Percentiles rank a stretch among this genome's conserved stretches.
phyloP scores from a whole-genome alignment of 169 alveolate genomes.

The Besnoitia besnoiti region DNA sequence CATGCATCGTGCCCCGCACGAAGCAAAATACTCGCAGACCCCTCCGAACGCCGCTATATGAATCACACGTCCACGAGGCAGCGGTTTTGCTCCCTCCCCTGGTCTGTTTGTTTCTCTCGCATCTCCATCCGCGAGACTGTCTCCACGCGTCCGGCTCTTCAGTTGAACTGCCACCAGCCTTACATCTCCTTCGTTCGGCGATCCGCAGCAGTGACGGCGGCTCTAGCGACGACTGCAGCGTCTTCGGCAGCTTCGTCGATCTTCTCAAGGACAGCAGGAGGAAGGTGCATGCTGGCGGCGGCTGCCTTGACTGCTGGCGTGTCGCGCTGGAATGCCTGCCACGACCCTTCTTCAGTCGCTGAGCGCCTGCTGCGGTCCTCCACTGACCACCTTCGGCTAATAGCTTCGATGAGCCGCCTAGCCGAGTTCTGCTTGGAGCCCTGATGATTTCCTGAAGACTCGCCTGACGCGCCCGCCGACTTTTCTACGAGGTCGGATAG shows the following conservation, averaged over 20 bases:
- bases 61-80: too few species aligned
- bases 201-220: conserved; percentile 19
- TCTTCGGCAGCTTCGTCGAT: conserved; percentile 36
- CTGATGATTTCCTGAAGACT: background rate
- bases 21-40: background rate
- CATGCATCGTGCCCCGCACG: background rate
- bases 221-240: background rate
- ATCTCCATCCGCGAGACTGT: too few species aligned
- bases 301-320: background rate
- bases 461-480: background rate
- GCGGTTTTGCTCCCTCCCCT: too few species aligned
- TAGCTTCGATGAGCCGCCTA: background rate
- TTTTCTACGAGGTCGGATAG: background rate
- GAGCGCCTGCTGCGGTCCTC: background rate
- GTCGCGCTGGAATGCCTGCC: background rate
- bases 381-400: background rate
- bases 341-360: background rate
- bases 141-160: too few species aligned
- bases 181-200: background rate
- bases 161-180: too few species aligned
- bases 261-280: background rate
- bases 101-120: too few species aligned
- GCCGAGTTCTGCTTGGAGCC: background rate
- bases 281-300: conserved; percentile 24
- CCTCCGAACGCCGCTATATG: too few species aligned